These are phyloP conservation scores for Chlorella sorokiniana DNA, from an alignment of 139 green algal species.

Conservation along the genomic window DNA sequence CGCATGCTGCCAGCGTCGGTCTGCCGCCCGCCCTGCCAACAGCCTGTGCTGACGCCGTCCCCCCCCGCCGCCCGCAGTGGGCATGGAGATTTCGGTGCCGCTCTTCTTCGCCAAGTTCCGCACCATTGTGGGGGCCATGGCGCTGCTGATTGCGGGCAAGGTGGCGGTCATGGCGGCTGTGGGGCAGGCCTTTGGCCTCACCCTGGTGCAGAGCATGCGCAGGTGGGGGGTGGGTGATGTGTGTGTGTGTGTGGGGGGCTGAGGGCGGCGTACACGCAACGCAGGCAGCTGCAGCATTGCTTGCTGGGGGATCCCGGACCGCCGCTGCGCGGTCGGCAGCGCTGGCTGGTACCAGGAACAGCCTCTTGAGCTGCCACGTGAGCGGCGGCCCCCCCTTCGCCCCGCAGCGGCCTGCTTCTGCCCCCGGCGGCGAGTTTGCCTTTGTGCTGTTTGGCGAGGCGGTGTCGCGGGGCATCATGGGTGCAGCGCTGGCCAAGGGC, in stretches of 20 bases:
- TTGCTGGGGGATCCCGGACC: no score
- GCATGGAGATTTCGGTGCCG: conserved; percentile 83
- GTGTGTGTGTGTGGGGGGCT: no score
- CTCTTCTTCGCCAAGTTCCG: conserved; percentile 72
- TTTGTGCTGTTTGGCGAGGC: conserved; percentile 97
- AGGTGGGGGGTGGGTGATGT: background rate
- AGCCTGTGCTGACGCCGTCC: background rate
- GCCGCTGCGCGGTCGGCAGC: no score
- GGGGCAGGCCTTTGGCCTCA: conserved; percentile 87
- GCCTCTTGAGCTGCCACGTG: no score
- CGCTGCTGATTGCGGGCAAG: conserved; percentile 84
- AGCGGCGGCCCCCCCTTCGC: background rate
- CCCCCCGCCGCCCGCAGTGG: conserved; percentile 57
- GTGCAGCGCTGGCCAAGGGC: conserved; percentile 66
- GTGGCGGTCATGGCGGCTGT: conserved; percentile 80
- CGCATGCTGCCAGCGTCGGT: no score
- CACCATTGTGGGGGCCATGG: conserved; percentile 76
- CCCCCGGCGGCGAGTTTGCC: conserved; percentile 98
- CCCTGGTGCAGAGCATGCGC: conserved; percentile 64
- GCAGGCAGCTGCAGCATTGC: no score
- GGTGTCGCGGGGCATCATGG: conserved; percentile 64
- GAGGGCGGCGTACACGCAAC: no score
- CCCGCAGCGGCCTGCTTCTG: conserved; percentile 77
- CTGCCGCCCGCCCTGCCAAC: background rate
- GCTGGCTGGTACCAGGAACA: no score